Evolutionary conservation across 1,139 yeast species (phyloP), one percentile per base, ranked within the genome.

Genomic region (Blastobotrys proliferans): DNA sequence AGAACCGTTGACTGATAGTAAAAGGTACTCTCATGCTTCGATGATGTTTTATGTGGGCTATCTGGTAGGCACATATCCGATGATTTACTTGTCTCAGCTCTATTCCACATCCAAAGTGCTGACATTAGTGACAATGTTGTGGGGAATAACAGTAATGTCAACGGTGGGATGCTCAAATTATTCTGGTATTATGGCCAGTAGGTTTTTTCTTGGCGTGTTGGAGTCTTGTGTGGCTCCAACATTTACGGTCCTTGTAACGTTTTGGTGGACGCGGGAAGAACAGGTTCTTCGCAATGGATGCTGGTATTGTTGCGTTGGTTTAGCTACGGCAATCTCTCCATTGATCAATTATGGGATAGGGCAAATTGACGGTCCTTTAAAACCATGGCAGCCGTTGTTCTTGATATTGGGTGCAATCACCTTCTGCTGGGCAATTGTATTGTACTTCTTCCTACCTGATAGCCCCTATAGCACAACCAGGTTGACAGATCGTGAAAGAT

Each of bases 381-480:
- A 25, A 11, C 22, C 45, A 13, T 48, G 51, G 51, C 41, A 45
- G 35, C 22, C 27, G 14, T 40, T 48, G 41, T 48, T 32, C 32
- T 22, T 36, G 17, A 27, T 47, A 28, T 18, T 41, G 6, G 41
- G 43, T 13, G 39, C 37, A 2, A 10, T 43, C 9, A 35, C 45
- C 2, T 11, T 38, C 3, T 38, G 68, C 18, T 51, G 24, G 44
- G 66, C 79, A 8, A 61, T 76, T 38, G 46, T 62, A n/a, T 73
- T 80, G 70, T 76, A 77, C 10, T 73, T 35, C 56, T 56, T 46
- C 45, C 69, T 77, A 35, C 82, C 83, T 1, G 78, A 74, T 54
- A 63, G 67, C 27, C 80, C 80, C 24, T 61, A 72, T 14, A 58
- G 63, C 20, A 79, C 81, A 1, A 70, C 76, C 71, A 76, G 71